A percentile compares a stretch with the other conserved stretches of the same genome.
Evolutionary conservation across 179 eudicot genomes (phyloP).

Genomic region (Silene vulgaris): DNA sequence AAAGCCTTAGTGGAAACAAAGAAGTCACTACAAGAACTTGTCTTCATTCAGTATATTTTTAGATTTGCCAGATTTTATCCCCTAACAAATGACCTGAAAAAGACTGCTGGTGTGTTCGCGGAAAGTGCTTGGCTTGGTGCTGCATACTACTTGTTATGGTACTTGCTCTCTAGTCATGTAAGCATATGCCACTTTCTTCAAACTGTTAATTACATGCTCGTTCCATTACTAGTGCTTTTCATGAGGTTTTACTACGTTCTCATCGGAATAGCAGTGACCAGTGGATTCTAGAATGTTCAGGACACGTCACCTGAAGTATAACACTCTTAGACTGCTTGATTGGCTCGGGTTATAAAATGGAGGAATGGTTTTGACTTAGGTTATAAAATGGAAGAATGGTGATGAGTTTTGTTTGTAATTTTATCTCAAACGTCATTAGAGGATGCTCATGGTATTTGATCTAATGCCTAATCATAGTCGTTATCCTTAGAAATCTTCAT

Average conservation of each 20-base stretch:
- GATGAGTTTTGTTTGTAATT: not conserved
- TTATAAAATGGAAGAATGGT: not conserved
- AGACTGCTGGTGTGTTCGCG: slow-evolving; percentile 53
- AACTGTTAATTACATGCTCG: not conserved
- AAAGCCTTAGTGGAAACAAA: slow-evolving; percentile 37
- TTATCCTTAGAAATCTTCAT: too few species aligned
- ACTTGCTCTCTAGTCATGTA: slow-evolving; percentile 60
- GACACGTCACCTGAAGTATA: not conserved
- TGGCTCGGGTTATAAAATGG: not conserved
- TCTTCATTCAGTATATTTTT: slow-evolving; percentile 42
- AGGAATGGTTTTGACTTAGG: not conserved
- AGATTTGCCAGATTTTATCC: slow-evolving; percentile 47
- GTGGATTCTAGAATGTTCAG: not conserved
- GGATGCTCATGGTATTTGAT: too few species aligned
- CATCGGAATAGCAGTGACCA: not conserved
- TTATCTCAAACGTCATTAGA: too few species aligned
- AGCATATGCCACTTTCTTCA: slow-evolving; percentile 16
- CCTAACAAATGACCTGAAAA: slow-evolving; percentile 44
- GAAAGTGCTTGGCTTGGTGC: slow-evolving; percentile 62
- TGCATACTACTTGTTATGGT: slow-evolving; percentile 50
- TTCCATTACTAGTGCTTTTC: not conserved
- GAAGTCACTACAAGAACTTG: slow-evolving; percentile 31
- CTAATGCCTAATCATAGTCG: too few species aligned
- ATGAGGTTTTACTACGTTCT: not conserved
- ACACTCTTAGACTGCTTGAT: not conserved